phyloP scores from a whole-genome alignment of 1,284 basidiomycete genomes.

The Porogramme epimiltina region DNA sequence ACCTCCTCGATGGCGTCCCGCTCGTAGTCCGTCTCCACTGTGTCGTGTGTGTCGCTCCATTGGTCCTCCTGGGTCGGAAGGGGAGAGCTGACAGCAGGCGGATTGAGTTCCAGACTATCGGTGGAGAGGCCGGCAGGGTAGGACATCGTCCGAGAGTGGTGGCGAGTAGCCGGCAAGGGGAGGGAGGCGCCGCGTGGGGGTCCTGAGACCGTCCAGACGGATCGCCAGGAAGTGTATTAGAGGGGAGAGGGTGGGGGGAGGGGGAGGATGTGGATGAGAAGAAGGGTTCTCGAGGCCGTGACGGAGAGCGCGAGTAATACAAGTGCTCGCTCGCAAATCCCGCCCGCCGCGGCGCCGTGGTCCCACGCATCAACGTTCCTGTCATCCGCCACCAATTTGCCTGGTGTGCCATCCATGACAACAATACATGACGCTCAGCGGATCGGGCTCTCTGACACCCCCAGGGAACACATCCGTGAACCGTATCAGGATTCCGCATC shows the following conservation, averaged over 20 bases:
- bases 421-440: too few relatives aligned
- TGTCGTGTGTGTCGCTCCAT: constrained; percentile 41
- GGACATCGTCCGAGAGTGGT: constrained; percentile 18
- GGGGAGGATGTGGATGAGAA: constrained; percentile 3
- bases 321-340: constrained; percentile 12
- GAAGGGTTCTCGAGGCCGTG: constrained; percentile 14
- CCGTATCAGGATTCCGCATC: not conserved
- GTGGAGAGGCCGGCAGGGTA: constrained; percentile 31
- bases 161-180: constrained; percentile 2
- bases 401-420: not conserved
- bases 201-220: constrained; percentile 9
- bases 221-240: too few relatives aligned
- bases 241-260: constrained; percentile 1
- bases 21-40: constrained; percentile 39
- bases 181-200: not conserved
- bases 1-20: constrained; percentile 35
- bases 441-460: too few relatives aligned
- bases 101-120: constrained; percentile 29
- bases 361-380: constrained; percentile 18
- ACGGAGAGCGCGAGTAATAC: constrained; percentile 11
- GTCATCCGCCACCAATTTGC: constrained; percentile 11
- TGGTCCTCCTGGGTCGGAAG: constrained; percentile 34
- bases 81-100: constrained; percentile 22
- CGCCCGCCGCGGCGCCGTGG: constrained; percentile 10
- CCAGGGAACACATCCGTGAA: too few relatives aligned